phyloP scores from a whole-genome alignment of 73 alveolate species.

The Stentor coeruleus region DNA sequence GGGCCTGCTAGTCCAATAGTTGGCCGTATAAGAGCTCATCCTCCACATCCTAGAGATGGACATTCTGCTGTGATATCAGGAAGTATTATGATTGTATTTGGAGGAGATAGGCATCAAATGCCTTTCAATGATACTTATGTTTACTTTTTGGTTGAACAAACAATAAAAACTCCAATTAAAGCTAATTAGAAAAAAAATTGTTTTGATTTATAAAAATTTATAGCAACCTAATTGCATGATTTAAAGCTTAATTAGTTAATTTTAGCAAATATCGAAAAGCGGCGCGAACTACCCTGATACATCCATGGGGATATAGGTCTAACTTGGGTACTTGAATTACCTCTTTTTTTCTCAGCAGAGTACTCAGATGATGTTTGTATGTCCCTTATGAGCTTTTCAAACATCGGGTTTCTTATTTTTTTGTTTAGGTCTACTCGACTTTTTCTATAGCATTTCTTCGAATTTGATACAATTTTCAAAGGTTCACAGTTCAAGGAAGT shows the following conservation, averaged over 20 bases:
- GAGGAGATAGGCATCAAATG: constrained; percentile 82
- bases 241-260: not conserved
- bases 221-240: too few relatives aligned
- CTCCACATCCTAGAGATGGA: constrained; percentile 73
- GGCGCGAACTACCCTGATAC: not conserved
- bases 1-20: constrained; percentile 17
- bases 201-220: too few relatives aligned
- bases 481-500: too few relatives aligned
- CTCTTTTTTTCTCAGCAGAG: too few relatives aligned
- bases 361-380: too few relatives aligned
- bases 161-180: not conserved
- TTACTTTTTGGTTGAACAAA: not conserved
- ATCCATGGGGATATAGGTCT: not conserved
- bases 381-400: too few relatives aligned
- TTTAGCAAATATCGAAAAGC: not conserved
- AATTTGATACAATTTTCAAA: too few relatives aligned
- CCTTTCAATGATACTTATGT: constrained; percentile 62
- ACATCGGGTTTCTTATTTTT: too few relatives aligned
- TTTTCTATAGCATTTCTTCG: too few relatives aligned
- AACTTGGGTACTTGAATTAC: too few relatives aligned
- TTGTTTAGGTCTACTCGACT: too few relatives aligned
- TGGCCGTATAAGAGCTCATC: not conserved
- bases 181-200: not conserved
- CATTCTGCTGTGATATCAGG: constrained; percentile 52
- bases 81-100: constrained; percentile 50